Conservation (phyloP, 768 basidiomycete genomes). For the Suillus brevipes region DNA sequence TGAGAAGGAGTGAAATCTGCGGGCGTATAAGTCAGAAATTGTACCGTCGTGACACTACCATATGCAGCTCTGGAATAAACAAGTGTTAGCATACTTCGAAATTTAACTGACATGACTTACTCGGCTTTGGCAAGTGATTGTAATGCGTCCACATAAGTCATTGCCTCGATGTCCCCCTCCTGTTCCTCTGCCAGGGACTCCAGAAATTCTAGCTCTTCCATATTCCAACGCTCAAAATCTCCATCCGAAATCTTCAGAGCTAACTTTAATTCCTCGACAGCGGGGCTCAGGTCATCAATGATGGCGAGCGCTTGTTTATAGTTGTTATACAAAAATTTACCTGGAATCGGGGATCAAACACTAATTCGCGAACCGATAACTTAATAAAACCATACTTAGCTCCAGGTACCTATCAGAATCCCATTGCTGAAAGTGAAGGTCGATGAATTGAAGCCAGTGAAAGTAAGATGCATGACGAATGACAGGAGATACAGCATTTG, state of each 20-base stretch:
- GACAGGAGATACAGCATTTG: conserved; percentile 11
- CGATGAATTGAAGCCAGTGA: conserved; percentile 18
- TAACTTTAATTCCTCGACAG: conserved; percentile 1
- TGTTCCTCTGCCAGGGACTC: background rate
- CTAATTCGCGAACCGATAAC: no score
- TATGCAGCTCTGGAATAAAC: conserved; percentile 17
- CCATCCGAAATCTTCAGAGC: background rate
- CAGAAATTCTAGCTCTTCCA: conserved; percentile 2
- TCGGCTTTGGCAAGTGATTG: no score
- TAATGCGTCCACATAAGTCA: background rate
- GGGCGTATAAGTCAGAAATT: conserved; percentile 19
- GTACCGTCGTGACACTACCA: background rate
- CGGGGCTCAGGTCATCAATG: background rate
- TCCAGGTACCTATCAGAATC: conserved; percentile 7
- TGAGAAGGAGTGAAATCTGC: conserved; percentile 14
- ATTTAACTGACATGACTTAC: no score
- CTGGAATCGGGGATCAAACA: no score
- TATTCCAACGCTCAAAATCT: conserved; percentile 1
- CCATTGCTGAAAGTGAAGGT: conserved; percentile 13
- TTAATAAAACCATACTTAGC: no score
- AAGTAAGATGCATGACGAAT: conserved; percentile 16
- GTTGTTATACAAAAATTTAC: conserved; percentile 15
- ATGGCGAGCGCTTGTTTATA: conserved; percentile 18
- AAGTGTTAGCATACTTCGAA: no score
- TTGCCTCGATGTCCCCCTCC: conserved; percentile 25